These are phyloP conservation scores for Stentor roeselii DNA, from an alignment of 73 alveolate species.

Conservation along the genomic window DNA sequence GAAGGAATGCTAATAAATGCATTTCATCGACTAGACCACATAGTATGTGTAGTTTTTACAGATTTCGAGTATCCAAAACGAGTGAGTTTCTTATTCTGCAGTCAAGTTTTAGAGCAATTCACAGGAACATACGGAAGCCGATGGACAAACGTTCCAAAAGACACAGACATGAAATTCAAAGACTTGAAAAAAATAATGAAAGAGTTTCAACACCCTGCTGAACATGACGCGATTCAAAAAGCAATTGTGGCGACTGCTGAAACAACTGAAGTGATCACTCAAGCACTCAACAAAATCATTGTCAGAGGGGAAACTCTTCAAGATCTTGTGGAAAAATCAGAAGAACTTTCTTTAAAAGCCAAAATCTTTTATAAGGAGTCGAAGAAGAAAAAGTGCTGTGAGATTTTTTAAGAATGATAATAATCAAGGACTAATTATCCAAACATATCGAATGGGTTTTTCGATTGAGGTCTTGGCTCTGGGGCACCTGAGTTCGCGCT, in stretches of 20 bases:
- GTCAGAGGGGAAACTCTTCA: slow-evolving; percentile 21
- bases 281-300: neutral
- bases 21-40: neutral
- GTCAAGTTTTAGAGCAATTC: neutral
- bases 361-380: slow-evolving; percentile 17
- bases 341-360: slow-evolving; percentile 15
- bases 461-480: too few species aligned
- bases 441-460: too few species aligned
- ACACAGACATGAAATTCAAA: neutral
- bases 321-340: neutral
- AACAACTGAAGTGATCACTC: slow-evolving; percentile 20
- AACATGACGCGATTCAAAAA: neutral
- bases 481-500: too few species aligned
- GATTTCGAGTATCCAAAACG: slow-evolving; percentile 16
- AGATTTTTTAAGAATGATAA: neutral
- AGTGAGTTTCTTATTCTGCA: neutral
- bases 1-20: slow-evolving; percentile 17
- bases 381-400: neutral
- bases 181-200: neutral
- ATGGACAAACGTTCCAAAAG: slow-evolving; percentile 8
- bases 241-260: slow-evolving; percentile 1
- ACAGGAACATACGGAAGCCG: neutral
- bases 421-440: too few species aligned
- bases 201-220: slow-evolving; percentile 3
- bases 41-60: slow-evolving; percentile 19